phyloP scores from a whole-genome alignment of 345 rosid genomes.

The Bretschneidera sinensis region DNA sequence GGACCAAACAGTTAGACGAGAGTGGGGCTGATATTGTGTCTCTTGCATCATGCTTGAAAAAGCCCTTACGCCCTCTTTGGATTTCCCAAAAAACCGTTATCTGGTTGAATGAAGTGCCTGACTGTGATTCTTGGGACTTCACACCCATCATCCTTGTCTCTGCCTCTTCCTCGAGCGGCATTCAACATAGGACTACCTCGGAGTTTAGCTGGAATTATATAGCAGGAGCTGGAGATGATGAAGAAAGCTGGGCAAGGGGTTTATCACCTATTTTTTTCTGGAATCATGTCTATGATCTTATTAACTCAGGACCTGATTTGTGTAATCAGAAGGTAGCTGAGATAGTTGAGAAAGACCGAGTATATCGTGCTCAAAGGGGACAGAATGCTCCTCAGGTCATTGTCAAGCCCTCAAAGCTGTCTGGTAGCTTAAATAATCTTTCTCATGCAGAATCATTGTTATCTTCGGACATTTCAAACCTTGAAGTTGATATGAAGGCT shows the following conservation, averaged over 20 bases:
- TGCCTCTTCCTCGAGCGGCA: slow-evolving; percentile 51
- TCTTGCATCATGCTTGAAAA: slow-evolving; percentile 50
- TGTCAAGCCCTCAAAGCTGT: slow-evolving; percentile 31
- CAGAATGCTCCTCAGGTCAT: slow-evolving; percentile 60
- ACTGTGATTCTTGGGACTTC: slow-evolving; percentile 86
- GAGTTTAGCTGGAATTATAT: slow-evolving; percentile 94
- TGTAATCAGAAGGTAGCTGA: slow-evolving; percentile 88
- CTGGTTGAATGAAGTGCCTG: slow-evolving; percentile 92
- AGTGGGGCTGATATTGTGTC: slow-evolving; percentile 87
- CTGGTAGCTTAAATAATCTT: slow-evolving; percentile 10
- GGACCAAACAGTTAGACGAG: slow-evolving; percentile 62
- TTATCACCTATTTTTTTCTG: slow-evolving; percentile 74
- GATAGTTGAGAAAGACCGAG: slow-evolving; percentile 80
- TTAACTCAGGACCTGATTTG: slow-evolving; percentile 59
- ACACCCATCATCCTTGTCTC: slow-evolving; percentile 82
- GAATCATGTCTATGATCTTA: slow-evolving; percentile 64
- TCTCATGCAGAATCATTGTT: slow-evolving; percentile 16
- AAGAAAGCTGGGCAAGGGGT: slow-evolving; percentile 98
- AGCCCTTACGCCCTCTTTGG: slow-evolving; percentile 85
- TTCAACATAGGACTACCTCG: slow-evolving; percentile 43
- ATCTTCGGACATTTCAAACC: slow-evolving; percentile 21
- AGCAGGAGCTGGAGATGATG: slow-evolving; percentile 97
- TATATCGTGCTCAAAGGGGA: slow-evolving; percentile 72
- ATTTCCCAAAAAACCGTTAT: slow-evolving; percentile 79
- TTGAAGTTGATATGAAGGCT: slow-evolving; percentile 14